phyloP scores from a whole-genome alignment of 352 stramenopile species.

The Globisporangium cystogenes region DNA sequence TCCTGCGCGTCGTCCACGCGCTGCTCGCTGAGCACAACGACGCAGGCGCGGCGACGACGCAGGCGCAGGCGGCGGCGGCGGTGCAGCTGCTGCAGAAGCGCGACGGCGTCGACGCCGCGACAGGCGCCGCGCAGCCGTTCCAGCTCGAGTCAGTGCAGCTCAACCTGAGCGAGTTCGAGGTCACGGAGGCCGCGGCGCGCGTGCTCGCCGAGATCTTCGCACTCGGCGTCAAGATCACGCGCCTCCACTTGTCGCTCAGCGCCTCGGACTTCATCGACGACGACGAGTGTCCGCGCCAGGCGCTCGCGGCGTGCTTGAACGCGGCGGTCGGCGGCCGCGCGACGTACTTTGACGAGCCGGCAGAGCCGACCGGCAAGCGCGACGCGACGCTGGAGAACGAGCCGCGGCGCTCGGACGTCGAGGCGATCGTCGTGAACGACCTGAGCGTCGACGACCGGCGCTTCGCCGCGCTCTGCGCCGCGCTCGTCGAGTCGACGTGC shows the following conservation, averaged over 20 bases:
- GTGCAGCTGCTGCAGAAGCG: neutral
- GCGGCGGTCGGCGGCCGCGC: neutral
- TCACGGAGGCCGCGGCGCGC: conserved; percentile 22
- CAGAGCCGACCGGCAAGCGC: no score
- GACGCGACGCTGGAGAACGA: no score
- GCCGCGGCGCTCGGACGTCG: neutral
- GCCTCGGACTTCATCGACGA: conserved; percentile 27
- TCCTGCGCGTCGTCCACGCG: conserved; percentile 17
- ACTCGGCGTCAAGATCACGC: conserved; percentile 19
- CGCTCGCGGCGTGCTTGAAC: conserved; percentile 20
- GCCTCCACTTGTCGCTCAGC: conserved; percentile 22
- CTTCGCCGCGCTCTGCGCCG: conserved; percentile 9
- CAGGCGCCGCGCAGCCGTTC: conserved; percentile 12
- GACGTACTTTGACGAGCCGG: conserved; percentile 1
- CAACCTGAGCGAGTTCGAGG: conserved; percentile 31
- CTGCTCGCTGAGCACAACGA: neutral
- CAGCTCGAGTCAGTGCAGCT: conserved; percentile 24
- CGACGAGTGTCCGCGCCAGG: conserved; percentile 24
- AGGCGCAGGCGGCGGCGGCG: no score
- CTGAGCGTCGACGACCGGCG: conserved; percentile 10
- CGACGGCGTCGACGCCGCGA: neutral
- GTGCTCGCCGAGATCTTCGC: conserved; percentile 17
- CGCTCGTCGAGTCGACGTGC: conserved; percentile 5
- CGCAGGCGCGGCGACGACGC: neutral
- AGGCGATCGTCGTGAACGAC: conserved; percentile 13